A percentile compares a stretch with the other conserved stretches of the same genome.
phyloP scores from a whole-genome alignment of 2,329 filamentous ascomycete species.

The Colletotrichum simmondsii region DNA sequence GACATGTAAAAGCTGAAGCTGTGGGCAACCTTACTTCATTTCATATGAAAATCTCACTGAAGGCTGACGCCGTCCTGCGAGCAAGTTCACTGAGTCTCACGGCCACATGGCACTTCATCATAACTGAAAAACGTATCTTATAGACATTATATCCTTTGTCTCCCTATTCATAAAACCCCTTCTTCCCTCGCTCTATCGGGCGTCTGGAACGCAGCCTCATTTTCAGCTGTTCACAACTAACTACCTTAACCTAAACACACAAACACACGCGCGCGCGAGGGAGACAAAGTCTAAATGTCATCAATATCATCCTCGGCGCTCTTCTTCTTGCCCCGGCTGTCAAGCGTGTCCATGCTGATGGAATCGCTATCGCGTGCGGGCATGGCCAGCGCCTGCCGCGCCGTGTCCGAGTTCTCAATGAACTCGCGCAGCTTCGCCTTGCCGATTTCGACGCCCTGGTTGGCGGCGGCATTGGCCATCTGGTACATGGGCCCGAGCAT shows the following conservation, averaged over 20 bases:
- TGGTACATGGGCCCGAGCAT: constrained; percentile 95
- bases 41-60: too few relatives aligned
- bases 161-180: constrained; percentile 21
- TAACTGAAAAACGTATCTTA: constrained; percentile 16
- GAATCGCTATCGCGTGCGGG: constrained; percentile 59
- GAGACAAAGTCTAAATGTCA: constrained; percentile 57
- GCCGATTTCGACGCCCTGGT: constrained; percentile 89
- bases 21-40: too few relatives aligned
- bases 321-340: constrained; percentile 68
- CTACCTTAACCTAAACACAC: not conserved
- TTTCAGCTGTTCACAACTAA: not conserved
- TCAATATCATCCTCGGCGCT: constrained; percentile 63
- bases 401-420: constrained; percentile 86
- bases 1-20: too few relatives aligned
- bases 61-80: too few relatives aligned
- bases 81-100: not conserved
- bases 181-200: constrained; percentile 1
- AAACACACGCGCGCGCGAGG: not conserved
- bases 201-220: constrained; percentile 22
- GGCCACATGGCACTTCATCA: not conserved
- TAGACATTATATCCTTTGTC: constrained; percentile 33
- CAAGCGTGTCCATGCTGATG: constrained; percentile 70
- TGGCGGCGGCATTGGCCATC: constrained; percentile 89
- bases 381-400: constrained; percentile 85
- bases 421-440: constrained; percentile 93